phyloP scores from a whole-genome alignment of 129 eudicot species.

The Tagetes erecta region DNA sequence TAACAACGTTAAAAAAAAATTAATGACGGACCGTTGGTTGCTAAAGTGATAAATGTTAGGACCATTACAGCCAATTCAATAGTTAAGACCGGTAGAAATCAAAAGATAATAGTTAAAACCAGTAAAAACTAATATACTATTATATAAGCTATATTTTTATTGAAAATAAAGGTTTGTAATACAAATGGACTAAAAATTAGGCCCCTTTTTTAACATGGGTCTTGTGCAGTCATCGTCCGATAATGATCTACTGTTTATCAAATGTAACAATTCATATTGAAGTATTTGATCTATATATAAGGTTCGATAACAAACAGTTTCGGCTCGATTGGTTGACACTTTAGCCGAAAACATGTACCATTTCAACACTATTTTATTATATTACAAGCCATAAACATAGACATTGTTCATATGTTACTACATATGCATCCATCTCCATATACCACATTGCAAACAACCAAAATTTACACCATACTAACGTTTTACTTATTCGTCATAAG shows the following conservation, averaged over 20 bases:
- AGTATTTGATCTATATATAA: neutral
- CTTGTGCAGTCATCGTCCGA: too few species aligned
- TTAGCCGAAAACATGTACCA: neutral
- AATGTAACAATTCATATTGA: slow-evolving; percentile 26
- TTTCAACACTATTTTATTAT: neutral
- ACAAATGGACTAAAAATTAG: too few species aligned
- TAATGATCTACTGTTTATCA: neutral
- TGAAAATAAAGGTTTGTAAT: too few species aligned
- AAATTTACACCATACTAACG: neutral
- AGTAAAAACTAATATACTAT: too few species aligned
- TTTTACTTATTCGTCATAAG: slow-evolving; percentile 32
- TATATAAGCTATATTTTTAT: too few species aligned
- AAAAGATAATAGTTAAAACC: too few species aligned
- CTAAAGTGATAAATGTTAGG: too few species aligned
- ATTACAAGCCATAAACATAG: slow-evolving; percentile 13
- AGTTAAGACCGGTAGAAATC: too few species aligned
- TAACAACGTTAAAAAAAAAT: too few species aligned
- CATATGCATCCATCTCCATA: neutral
- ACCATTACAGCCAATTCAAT: too few species aligned
- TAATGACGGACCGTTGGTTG: too few species aligned
- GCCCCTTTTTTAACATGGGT: too few species aligned
- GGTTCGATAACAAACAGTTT: neutral
- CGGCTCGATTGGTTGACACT: neutral
- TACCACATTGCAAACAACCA: neutral
- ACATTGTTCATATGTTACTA: slow-evolving; percentile 12